Evolutionary conservation across 2,329 filamentous ascomycete species (phyloP), one percentile per base, ranked within the genome.

Genomic region (Septoria linicola): DNA sequence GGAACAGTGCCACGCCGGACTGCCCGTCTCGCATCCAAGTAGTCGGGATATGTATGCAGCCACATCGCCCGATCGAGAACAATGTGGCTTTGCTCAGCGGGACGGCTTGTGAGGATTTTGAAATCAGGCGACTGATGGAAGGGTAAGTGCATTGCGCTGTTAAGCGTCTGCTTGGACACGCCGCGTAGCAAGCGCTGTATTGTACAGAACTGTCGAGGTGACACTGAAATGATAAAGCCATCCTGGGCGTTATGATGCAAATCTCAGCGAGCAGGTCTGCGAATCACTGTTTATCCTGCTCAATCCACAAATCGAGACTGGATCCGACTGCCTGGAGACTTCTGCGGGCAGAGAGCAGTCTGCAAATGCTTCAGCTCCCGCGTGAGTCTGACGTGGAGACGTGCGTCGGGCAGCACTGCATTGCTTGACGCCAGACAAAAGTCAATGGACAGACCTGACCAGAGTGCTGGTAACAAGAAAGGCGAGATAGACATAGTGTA

Each of bases 1-100:
- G 40, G 11, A 23, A 14, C 25, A 39, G 2, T 27, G 21, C 25
- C n/a, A 25, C 13, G 34, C 32, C 34, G 43, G 19, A 31, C 35
- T 35, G 44, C 11, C 35, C 36, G 36, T 40, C 43, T 48, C 44
- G 44, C 23, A 34, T 48, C 44, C 44, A 48, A 4, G 19, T 27
- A 32, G 44, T 14, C 44, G 44, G n/a, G 23, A 27, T 5, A 27
- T 5, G 10, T 27, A 27, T 27, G 44, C 14, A 30, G 30, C 23
- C 44, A 31, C 36, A 14, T 32, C 44, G 25, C 44, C 44, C 35
- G 37, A 47, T 52, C 27, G 35, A 41, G 49, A 32, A 32, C 43
- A 42, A 31, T 27, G 14, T 17, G 36, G 31, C 32, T 40, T 27
- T 37, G 34, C 39, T 40, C 30, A 39, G 16, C 37, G 19, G 8